Conservation (phyloP, 805 yeast genomes). For the Ogataea zsoltii region DNA sequence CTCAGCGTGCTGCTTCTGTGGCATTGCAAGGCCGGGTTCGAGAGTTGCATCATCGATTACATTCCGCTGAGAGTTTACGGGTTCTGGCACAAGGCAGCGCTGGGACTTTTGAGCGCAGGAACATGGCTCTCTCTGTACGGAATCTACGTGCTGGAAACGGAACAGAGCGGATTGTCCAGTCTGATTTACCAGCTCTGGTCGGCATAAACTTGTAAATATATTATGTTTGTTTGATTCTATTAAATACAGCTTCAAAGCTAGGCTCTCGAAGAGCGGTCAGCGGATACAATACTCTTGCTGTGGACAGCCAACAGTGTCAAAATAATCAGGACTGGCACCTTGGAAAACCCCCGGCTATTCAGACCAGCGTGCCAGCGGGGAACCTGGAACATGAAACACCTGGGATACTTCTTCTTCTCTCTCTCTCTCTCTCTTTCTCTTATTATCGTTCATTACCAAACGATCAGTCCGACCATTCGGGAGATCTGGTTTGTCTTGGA, state of each 20-base stretch:
- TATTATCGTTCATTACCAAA: conserved; percentile 6
- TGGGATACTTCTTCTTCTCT: too few relatives aligned
- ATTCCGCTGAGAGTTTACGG: conserved; percentile 88
- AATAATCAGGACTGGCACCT: too few relatives aligned
- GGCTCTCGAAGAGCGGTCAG: too few relatives aligned
- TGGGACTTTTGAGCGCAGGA: conserved; percentile 69
- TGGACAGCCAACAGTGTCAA: too few relatives aligned
- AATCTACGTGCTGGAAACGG: conserved; percentile 76
- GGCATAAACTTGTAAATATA: conserved; percentile 14
- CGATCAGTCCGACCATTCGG: conserved; percentile 23
- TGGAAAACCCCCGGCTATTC: too few relatives aligned
- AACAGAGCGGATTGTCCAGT: conserved; percentile 75
- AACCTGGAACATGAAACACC: too few relatives aligned
- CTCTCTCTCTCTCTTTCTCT: neutral
- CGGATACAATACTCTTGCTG: neutral
- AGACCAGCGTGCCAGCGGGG: too few relatives aligned
- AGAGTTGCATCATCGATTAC: conserved; percentile 90
- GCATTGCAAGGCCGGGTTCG: conserved; percentile 85
- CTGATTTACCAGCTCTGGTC: conserved; percentile 65
- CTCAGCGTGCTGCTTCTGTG: conserved; percentile 65
- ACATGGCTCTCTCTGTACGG: conserved; percentile 74
- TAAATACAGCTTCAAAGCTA: too few relatives aligned
- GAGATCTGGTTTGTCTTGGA: conserved; percentile 19
- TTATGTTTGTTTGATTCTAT: neutral
- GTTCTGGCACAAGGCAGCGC: conserved; percentile 65